Evolutionary conservation across 352 stramenopile genomes (phyloP).

Genomic region (Phytophthora megakarya): DNA sequence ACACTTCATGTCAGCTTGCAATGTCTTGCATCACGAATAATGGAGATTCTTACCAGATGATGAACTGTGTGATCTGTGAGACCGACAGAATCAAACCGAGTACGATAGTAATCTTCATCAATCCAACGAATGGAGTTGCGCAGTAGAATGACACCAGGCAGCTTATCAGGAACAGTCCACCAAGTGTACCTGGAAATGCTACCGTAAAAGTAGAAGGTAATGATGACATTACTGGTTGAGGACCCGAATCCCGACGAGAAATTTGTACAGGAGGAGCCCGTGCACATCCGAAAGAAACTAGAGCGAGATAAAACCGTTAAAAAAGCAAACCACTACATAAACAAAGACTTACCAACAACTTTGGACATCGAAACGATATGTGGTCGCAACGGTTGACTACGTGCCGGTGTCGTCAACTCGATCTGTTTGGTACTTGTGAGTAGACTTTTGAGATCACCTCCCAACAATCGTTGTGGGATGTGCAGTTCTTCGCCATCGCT

Average conservation of each 20-base stretch:
- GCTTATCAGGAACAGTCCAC: constrained; percentile 77
- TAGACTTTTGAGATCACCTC: constrained; percentile 39
- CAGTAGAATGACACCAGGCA: constrained; percentile 78
- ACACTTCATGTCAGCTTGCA: neutral
- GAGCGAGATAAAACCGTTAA: constrained; percentile 4
- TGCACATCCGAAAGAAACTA: constrained; percentile 62
- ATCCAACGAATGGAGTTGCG: constrained; percentile 68
- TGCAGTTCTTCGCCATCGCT: constrained; percentile 79
- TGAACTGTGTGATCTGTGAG: constrained; percentile 75
- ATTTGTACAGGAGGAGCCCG: constrained; percentile 41
- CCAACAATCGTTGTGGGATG: constrained; percentile 58
- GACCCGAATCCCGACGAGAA: constrained; percentile 47
- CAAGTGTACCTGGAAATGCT: constrained; percentile 68
- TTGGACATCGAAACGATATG: constrained; percentile 64
- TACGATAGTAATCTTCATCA: constrained; percentile 90
- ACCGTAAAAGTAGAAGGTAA: constrained; percentile 61
- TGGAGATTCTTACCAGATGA: constrained; percentile 46
- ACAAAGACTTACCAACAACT: constrained; percentile 49
- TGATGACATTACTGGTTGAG: constrained; percentile 45
- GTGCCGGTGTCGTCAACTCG: constrained; percentile 52
- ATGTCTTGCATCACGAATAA: neutral
- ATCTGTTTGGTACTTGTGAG: constrained; percentile 60
- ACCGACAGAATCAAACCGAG: constrained; percentile 77
- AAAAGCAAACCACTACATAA: constrained; percentile 6
- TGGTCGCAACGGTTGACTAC: constrained; percentile 50